Base-by-base conservation (phyloP, 2,329 filamentous ascomycete species). In the Fusarium coicis region DNA sequence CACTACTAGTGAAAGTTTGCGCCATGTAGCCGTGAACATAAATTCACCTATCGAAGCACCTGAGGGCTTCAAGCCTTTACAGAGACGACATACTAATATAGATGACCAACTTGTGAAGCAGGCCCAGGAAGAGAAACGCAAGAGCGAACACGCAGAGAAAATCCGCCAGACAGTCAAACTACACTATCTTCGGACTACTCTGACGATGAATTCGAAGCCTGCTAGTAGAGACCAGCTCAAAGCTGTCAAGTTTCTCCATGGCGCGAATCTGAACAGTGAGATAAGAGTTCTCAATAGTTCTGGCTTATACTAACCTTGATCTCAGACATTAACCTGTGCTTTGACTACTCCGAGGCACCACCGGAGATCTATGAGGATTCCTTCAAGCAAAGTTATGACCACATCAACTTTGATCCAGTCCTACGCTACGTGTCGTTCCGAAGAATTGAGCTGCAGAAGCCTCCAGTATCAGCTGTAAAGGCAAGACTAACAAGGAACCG, bases 331-430 rank as follows among this genome's bases (percentile, higher is more conserved):
- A 55, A 55, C 21, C 7, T 55, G 8, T 43, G 37, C 19, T 55
- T 55, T 12, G 53, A 55, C 18, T 55, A 55, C 37, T 55, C 53
- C 21, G 37, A 55, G 9, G 53, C 37, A 10, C 53, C 53, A 23
- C 28, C 53, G 0, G 16, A 55, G 10, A 55, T 55, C 21, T 55
- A 43, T 7, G 53, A 55, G 10, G 53, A 55, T 18, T 55, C 53
- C 5, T 55, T 55, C 21, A 55, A 30, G 0, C 53, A 55, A 7
- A 55, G 53, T 11, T 55, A 55, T 2, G 53, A 55, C 6, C 53
- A 55, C 8, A 55, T 55, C 4, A 55, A 55, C 37, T 55, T 55
- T 7, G 53, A 55, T 6, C 53, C 23, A 44, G 26, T 55, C 5
- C 37, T 55, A 5, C 53, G 53, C 9, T 55, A 55, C 19, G 53